A percentile compares a stretch with the other conserved stretches of the same genome.
phyloP scores from a whole-genome alignment of 768 basidiomycete species.

The Leccinum rimulosum region DNA sequence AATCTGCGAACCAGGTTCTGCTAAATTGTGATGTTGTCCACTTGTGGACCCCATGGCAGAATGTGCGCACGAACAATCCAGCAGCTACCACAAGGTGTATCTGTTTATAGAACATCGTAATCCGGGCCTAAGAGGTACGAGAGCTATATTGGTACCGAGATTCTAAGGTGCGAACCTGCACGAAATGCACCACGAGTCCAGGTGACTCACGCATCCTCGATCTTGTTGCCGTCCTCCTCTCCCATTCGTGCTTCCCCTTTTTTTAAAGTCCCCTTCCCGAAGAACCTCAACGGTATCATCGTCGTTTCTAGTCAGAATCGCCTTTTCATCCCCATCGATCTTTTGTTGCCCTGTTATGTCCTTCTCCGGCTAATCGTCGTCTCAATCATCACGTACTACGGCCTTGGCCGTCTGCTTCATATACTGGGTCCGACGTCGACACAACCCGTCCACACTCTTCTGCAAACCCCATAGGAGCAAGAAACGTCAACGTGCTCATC shows the following conservation, averaged over 20 bases:
- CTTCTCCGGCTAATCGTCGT: constrained; percentile 26
- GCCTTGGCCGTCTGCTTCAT: not conserved
- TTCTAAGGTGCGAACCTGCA: constrained; percentile 3
- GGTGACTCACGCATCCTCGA: constrained; percentile 62
- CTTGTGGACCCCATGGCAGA: not conserved
- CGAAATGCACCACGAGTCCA: not conserved
- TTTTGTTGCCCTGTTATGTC: not conserved
- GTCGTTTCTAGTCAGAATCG: not conserved
- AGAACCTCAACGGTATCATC: not conserved
- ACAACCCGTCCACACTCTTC: not conserved
- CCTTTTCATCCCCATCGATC: not conserved
- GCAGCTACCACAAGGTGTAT: no score
- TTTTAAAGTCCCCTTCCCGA: not conserved
- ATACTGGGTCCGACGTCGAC: constrained; percentile 1
- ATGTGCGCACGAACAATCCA: no score
- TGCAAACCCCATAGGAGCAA: not conserved
- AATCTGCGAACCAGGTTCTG: not conserved
- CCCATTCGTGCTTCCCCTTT: not conserved
- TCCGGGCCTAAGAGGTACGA: no score
- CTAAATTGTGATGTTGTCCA: no score
- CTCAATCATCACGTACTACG: constrained; percentile 54
- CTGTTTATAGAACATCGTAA: no score
- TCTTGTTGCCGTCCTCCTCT: constrained; percentile 39
- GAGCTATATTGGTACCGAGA: no score
- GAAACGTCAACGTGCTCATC: not conserved